A percentile compares a stretch with the other conserved stretches of the same genome.
Evolutionary conservation across 2,329 filamentous ascomycete genomes (phyloP).

Genomic region (Stachybotrys chartarum): DNA sequence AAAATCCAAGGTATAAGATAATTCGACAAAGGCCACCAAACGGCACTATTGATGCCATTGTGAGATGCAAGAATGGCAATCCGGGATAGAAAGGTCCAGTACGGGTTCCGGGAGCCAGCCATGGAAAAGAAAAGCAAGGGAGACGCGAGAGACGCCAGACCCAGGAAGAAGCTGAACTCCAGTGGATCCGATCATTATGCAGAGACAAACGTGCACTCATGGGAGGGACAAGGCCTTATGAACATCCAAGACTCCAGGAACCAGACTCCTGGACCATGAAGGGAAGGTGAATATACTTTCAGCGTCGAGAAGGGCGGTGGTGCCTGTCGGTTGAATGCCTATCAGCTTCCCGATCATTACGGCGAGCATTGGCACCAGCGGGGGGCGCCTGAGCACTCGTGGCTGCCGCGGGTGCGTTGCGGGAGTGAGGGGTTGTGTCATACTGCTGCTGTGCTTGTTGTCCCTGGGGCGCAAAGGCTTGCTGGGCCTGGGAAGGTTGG

Average conservation of each 20-base stretch:
- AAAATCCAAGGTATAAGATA: conserved; percentile 16
- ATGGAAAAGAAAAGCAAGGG: conserved; percentile 15
- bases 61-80: conserved; percentile 22
- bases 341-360: conserved; percentile 34
- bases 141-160: conserved; percentile 16
- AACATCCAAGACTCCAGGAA: background rate
- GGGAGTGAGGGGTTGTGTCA: conserved; percentile 36
- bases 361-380: conserved; percentile 28
- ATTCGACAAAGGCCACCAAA: conserved; percentile 9
- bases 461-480: conserved; percentile 36
- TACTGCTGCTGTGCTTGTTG: conserved; percentile 30
- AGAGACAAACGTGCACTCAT: conserved; percentile 13
- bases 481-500: conserved; percentile 23
- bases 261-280: background rate
- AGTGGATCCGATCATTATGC: conserved; percentile 19
- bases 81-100: conserved; percentile 1
- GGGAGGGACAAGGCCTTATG: conserved; percentile 4
- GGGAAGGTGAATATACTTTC: conserved; percentile 6
- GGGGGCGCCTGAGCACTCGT: conserved; percentile 30
- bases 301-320: conserved; percentile 30
- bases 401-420: conserved; percentile 28
- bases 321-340: conserved; percentile 31
- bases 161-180: conserved; percentile 18
- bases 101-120: conserved; percentile 10
- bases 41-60: background rate